phyloP scores from a whole-genome alignment of 1,284 basidiomycete genomes.

The Agroathelia rolfsii region DNA sequence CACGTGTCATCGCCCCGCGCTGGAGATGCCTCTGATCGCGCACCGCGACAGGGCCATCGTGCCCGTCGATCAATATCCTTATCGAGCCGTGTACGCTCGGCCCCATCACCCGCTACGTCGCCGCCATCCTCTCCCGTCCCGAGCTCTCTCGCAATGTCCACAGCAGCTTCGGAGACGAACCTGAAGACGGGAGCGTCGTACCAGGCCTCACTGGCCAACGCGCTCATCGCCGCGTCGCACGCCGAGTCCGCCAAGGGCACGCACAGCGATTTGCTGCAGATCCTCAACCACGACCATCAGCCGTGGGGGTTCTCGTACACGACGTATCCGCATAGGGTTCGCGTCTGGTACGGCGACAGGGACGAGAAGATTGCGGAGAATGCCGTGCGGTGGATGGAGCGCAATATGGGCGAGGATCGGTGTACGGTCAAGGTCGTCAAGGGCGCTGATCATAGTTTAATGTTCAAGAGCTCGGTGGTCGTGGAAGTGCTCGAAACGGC shows the following conservation, averaged over 20 bases:
- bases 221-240: slow-evolving; percentile 88
- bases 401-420: slow-evolving; percentile 64
- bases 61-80: slow-evolving; percentile 21
- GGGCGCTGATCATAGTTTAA: slow-evolving; percentile 84
- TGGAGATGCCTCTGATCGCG: too few species aligned
- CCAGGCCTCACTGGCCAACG: slow-evolving; percentile 70
- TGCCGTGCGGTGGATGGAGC: slow-evolving; percentile 85
- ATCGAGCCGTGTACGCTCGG: slow-evolving; percentile 45
- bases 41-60: too few species aligned
- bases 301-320: slow-evolving; percentile 80
- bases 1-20: too few species aligned
- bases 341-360: slow-evolving; percentile 87
- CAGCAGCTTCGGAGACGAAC: slow-evolving; percentile 37
- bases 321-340: slow-evolving; percentile 70
- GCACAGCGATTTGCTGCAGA: slow-evolving; percentile 83
- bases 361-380: slow-evolving; percentile 90
- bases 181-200: slow-evolving; percentile 33
- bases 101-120: slow-evolving; percentile 45
- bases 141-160: slow-evolving; percentile 34
- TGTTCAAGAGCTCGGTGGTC: slow-evolving; percentile 84
- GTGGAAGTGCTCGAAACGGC: slow-evolving; percentile 78
- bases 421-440: slow-evolving; percentile 77
- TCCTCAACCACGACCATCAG: slow-evolving; percentile 78
- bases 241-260: slow-evolving; percentile 88
- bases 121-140: slow-evolving; percentile 19